phyloP scores from a whole-genome alignment of 2,329 filamentous ascomycete genomes.

The Botryotinia narcissicola region DNA sequence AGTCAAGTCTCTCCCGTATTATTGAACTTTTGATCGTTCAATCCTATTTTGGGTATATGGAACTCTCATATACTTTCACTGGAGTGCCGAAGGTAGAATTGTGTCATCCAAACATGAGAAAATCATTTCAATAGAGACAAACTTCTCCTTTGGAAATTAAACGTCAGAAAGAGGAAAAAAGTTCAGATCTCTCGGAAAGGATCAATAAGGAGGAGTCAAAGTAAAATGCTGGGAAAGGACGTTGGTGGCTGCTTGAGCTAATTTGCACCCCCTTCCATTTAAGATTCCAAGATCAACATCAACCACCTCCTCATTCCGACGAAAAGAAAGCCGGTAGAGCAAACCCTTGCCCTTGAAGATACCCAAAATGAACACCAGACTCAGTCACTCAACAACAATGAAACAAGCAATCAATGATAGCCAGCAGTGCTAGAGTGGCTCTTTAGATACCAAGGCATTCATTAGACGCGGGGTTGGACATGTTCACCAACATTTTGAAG shows the following conservation, averaged over 20 bases:
- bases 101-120: not conserved
- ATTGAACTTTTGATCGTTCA: not conserved
- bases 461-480: not conserved
- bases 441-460: not conserved
- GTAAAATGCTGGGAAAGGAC: not conserved
- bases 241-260: conserved; percentile 3
- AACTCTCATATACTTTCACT: not conserved
- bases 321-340: not conserved
- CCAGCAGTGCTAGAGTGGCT: not conserved
- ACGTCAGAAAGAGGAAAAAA: not conserved
- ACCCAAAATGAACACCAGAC: not conserved
- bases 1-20: not conserved
- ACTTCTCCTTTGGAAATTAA: not conserved
- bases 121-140: not conserved
- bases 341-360: not conserved
- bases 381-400: not conserved
- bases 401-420: not conserved
- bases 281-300: not conserved
- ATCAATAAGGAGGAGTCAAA: too few species aligned
- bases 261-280: not conserved
- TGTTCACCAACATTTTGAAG: not conserved
- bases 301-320: not conserved
- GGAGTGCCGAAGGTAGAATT: not conserved
- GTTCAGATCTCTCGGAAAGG: not conserved
- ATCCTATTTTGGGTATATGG: not conserved